phyloP scores from a whole-genome alignment of 2,329 filamentous ascomycete species.

The Sporothrix globosa region DNA sequence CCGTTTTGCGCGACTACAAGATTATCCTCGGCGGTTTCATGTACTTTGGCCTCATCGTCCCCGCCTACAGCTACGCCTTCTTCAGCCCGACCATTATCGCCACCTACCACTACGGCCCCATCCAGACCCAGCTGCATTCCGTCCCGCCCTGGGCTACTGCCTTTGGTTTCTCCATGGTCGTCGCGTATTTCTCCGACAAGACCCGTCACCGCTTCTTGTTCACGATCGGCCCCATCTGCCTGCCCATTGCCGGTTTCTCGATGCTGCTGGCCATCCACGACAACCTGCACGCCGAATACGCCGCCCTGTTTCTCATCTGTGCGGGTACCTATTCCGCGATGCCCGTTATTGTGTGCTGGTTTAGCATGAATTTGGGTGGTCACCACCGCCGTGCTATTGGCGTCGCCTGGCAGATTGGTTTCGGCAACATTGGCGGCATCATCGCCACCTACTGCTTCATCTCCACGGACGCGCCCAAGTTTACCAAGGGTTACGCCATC shows the following conservation, averaged over 20 bases:
- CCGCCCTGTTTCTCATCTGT: slow-evolving; percentile 78
- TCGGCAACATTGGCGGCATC: slow-evolving; percentile 79
- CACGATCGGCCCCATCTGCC: slow-evolving; percentile 66
- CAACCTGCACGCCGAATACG: slow-evolving; percentile 70
- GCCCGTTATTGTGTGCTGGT: slow-evolving; percentile 85
- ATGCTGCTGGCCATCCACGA: slow-evolving; percentile 74
- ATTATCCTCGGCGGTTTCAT: slow-evolving; percentile 75
- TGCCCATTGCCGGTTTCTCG: slow-evolving; percentile 74
- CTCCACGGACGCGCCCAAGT: slow-evolving; percentile 67
- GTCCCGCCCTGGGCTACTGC: slow-evolving; percentile 67
- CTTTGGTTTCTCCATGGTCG: slow-evolving; percentile 75
- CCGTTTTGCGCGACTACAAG: slow-evolving; percentile 73
- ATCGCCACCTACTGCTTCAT: slow-evolving; percentile 74
- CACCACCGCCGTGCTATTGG: slow-evolving; percentile 72
- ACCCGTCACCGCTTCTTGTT: slow-evolving; percentile 75
- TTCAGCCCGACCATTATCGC: slow-evolving; percentile 74
- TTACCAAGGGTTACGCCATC: slow-evolving; percentile 74
- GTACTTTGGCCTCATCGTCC: slow-evolving; percentile 80
- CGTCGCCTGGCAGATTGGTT: slow-evolving; percentile 75
- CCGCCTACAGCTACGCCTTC: slow-evolving; percentile 77
- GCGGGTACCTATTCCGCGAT: slow-evolving; percentile 84
- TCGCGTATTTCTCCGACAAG: slow-evolving; percentile 73
- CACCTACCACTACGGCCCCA: slow-evolving; percentile 64
- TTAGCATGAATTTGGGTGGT: slow-evolving; percentile 76
- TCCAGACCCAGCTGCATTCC: slow-evolving; percentile 61